A percentile compares a stretch with the other conserved stretches of the same genome.
phyloP scores from a whole-genome alignment of 345 rosid species.

The Carallia pectinifolia region DNA sequence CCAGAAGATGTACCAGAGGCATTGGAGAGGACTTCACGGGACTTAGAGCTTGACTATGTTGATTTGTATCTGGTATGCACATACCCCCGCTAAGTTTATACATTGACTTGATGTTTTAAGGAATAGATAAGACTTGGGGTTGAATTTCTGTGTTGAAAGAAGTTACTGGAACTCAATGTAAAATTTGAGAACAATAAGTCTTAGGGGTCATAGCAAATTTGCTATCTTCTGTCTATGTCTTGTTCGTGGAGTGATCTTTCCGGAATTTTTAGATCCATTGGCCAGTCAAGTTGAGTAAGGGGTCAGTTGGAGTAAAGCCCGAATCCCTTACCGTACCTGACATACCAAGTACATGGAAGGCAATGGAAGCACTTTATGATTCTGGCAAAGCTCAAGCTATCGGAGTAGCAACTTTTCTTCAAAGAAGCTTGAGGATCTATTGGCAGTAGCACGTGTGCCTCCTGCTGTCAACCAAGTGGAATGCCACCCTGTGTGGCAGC shows the following conservation, averaged over 20 bases:
- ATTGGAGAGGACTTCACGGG: constrained; percentile 19
- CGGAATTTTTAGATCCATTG: constrained; percentile 47
- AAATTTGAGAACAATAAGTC: no score
- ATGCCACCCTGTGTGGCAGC: constrained; percentile 65
- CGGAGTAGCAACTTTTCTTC: constrained; percentile 61
- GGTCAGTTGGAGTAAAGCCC: constrained; percentile 29
- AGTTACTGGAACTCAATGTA: background rate
- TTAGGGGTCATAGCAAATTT: no score
- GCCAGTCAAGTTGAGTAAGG: constrained; percentile 62
- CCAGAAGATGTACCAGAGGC: constrained; percentile 27
- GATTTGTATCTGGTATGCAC: constrained; percentile 12
- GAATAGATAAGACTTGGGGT: no score
- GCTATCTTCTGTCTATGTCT: background rate
- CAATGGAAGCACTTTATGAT: constrained; percentile 62
- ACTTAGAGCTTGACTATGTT: constrained; percentile 21
- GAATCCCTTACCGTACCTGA: constrained; percentile 47
- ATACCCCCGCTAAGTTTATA: background rate
- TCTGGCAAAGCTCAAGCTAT: constrained; percentile 61
- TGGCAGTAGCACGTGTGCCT: constrained; percentile 16
- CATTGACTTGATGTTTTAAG: background rate
- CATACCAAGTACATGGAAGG: constrained; percentile 56
- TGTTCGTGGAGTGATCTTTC: background rate
- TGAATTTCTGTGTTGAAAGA: background rate
- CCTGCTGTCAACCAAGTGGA: constrained; percentile 61
- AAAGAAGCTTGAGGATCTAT: constrained; percentile 49